Evolutionary conservation across 2,329 filamentous ascomycete species (phyloP), one percentile per base, ranked within the genome.

Genomic region (Fusarium nisikadoi): DNA sequence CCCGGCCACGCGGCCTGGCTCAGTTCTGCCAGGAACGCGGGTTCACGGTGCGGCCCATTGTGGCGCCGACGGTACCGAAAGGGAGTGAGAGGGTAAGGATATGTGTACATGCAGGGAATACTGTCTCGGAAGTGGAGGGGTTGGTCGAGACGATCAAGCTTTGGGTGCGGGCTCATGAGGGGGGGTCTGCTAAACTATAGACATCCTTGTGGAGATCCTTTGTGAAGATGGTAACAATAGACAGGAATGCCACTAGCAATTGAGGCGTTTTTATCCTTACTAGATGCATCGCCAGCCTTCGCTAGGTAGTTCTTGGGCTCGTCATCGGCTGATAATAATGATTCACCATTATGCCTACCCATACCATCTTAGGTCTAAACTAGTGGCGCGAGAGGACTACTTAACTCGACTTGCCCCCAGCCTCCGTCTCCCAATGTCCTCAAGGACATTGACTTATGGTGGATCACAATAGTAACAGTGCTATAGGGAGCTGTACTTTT

Each of bases 21-120:
- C 82, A 79, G 3, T 82, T 86, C 60, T 93, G 91, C 60, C 91
- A 93, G 79, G 74, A 82, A 7, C 78, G 80, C 0, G 89, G 90
- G 0, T 90, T 89, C 61, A 83, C 91, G 46, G 88, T 93, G 0
- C 84, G 91, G 5, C 86, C 91, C 0, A 92, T 93, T 20, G 89
- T 93, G 64, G 85, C 90, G 3, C 92, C 92, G 0, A 93, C 91
- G 0, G 91, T 94, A 4, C 90, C 91, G 0, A 79, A 77, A 4
- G 91, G 91, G 0, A 87, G 83, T 9, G 90, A 93, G 77, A 83
- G 92, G 16, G 87, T 93, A 2, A 82, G 92, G 13, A 83, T 94
- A 0, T 93, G 91, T 78, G 78, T 94, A 5, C 92, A 94, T 79
- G 89, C 91, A 0, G 89, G 87, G 0, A 94, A 93, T 69, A 90